A percentile compares a stretch with the other conserved stretches of the same genome.
phyloP scores from a whole-genome alignment of 2,329 filamentous ascomycete species.

The Uncinocarpus reesii region DNA sequence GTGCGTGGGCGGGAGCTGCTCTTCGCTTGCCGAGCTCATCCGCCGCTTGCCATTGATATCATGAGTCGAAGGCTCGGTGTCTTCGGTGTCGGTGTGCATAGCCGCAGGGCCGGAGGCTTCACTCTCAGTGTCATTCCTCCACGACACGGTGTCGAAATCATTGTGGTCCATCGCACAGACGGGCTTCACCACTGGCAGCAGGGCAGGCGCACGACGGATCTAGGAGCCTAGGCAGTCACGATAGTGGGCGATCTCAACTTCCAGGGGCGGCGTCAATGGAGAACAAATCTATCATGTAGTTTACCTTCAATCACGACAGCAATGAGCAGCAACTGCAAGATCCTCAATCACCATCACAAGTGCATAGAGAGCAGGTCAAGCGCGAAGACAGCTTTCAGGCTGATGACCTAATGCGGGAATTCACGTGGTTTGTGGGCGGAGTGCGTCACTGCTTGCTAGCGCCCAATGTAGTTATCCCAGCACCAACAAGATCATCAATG shows the following conservation, averaged over 20 bases:
- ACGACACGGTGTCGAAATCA: constrained; percentile 73
- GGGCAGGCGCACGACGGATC: not conserved
- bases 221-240: not conserved
- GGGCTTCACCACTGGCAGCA: not conserved
- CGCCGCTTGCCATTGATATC: constrained; percentile 41
- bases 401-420: constrained; percentile 10
- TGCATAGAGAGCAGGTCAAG: not conserved
- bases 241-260: constrained; percentile 1
- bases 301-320: no score
- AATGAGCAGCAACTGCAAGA: no score
- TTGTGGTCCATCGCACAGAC: constrained; percentile 43
- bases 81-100: constrained; percentile 34
- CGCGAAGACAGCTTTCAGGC: constrained; percentile 4
- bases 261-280: not conserved
- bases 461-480: no score
- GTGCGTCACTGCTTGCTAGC: constrained; percentile 1
- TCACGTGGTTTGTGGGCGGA: constrained; percentile 6
- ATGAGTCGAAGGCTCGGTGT: constrained; percentile 24
- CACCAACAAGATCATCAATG: no score
- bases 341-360: not conserved
- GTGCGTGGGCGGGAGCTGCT: constrained; percentile 41
- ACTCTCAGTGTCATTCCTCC: constrained; percentile 54
- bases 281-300: no score
- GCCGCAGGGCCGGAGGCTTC: constrained; percentile 35
- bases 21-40: constrained; percentile 38